Conservation (phyloP, 768 basidiomycete species). For the Gelatoporia subvermispora region DNA sequence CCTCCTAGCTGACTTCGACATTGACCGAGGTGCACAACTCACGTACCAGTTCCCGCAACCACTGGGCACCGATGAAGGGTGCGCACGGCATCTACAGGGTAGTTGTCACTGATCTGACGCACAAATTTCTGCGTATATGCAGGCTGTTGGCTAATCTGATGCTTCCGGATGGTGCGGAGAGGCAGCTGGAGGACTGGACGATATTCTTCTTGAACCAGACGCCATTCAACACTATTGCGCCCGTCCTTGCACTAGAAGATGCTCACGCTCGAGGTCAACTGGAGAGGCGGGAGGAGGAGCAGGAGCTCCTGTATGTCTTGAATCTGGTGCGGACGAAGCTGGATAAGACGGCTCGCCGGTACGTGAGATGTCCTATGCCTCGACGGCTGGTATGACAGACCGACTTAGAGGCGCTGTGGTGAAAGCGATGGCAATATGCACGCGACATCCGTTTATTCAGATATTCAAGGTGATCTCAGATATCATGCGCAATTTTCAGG, state of each 20-base stretch:
- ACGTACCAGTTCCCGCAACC: constrained; percentile 96
- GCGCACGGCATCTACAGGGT: constrained; percentile 20
- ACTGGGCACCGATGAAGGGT: constrained; percentile 94
- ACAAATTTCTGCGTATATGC: background rate
- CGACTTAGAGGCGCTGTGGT: constrained; percentile 79
- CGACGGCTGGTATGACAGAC: background rate
- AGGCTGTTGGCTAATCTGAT: constrained; percentile 95
- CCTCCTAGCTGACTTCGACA: constrained; percentile 97
- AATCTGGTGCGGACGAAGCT: constrained; percentile 91
- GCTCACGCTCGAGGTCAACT: constrained; percentile 17
- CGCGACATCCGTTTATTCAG: constrained; percentile 89
- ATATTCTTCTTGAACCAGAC: constrained; percentile 98
- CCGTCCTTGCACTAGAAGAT: constrained; percentile 71
- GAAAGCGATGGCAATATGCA: constrained; percentile 92
- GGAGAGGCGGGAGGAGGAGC: constrained; percentile 15
- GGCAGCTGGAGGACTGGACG: constrained; percentile 95
- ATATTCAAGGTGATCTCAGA: constrained; percentile 92
- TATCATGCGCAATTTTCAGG: no score
- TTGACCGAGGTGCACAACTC: constrained; percentile 87
- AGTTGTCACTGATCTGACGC: constrained; percentile 6
- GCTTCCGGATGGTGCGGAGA: constrained; percentile 97
- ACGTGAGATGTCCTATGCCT: constrained; percentile 13
- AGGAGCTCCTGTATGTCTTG: constrained; percentile 76
- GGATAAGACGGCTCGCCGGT: constrained; percentile 80
- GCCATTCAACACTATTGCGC: constrained; percentile 78